A percentile compares a stretch with the other conserved stretches of the same genome.
These are phyloP conservation scores for Echria macrotheca DNA, from an alignment of 495 filamentous ascomycete species.

Conservation along the genomic window DNA sequence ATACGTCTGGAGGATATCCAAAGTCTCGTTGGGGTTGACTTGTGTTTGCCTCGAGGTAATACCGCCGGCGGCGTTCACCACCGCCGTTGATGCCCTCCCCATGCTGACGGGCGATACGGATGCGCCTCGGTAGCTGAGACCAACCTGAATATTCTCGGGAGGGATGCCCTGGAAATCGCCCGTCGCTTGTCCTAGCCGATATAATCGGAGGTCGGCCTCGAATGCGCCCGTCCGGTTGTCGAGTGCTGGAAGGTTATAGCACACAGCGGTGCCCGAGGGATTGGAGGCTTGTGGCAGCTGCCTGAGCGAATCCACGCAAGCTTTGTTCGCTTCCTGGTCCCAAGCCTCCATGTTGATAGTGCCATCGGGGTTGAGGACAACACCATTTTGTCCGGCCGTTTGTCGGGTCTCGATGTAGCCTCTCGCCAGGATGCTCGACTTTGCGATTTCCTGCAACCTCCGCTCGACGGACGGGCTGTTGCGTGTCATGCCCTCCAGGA, in stretches of 20 bases:
- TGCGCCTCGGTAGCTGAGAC: conserved; percentile 55
- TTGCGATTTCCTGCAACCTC: conserved; percentile 25
- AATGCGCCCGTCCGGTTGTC: conserved; percentile 61
- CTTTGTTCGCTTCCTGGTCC: conserved; percentile 45
- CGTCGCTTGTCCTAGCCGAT: conserved; percentile 51
- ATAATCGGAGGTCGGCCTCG: conserved; percentile 65
- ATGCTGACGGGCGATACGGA: conserved; percentile 42
- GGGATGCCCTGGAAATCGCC: conserved; percentile 54
- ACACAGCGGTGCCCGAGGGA: conserved; percentile 67
- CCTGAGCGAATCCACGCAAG: conserved; percentile 46
- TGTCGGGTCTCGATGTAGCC: conserved; percentile 21
- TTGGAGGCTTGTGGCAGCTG: conserved; percentile 50
- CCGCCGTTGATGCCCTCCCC: conserved; percentile 9
- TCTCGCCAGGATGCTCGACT: conserved; percentile 14
- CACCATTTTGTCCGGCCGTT: conserved; percentile 4
- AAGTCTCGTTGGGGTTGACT: conserved; percentile 8
- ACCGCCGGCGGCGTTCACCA: conserved; percentile 13
- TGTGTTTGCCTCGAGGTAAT: neutral
- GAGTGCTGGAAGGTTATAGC: conserved; percentile 66
- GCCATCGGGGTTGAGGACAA: conserved; percentile 27
- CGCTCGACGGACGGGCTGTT: conserved; percentile 16
- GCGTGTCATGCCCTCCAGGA: conserved; percentile 23
- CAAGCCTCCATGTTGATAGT: conserved; percentile 42
- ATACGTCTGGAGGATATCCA: conserved; percentile 45
- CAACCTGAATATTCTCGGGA: conserved; percentile 50